These are phyloP conservation scores for Leishmania mexicana DNA, from an alignment of 208 protist species.

Conservation along the genomic window DNA sequence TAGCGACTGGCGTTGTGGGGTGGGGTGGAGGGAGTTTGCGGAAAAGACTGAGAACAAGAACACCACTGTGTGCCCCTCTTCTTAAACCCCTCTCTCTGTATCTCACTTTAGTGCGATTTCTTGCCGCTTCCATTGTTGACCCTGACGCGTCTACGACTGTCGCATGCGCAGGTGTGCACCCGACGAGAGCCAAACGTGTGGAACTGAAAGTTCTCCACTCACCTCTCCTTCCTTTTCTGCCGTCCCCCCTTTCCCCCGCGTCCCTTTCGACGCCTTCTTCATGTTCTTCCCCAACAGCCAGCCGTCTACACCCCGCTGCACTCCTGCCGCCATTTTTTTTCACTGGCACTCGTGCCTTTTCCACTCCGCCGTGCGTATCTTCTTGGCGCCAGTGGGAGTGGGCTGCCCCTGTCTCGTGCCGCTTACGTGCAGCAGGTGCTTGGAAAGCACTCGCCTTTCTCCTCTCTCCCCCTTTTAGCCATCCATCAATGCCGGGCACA, in stretches of 20 bases:
- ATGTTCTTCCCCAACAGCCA: background rate
- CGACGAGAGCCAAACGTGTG: background rate
- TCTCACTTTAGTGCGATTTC: too few species aligned
- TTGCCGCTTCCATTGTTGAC: background rate
- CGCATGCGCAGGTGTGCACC: background rate
- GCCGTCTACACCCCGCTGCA: background rate
- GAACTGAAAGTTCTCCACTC: background rate
- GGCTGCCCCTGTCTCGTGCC: background rate
- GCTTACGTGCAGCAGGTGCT: background rate
- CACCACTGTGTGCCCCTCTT: background rate
- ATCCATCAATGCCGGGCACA: background rate
- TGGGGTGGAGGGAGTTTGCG: background rate
- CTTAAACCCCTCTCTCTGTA: background rate
- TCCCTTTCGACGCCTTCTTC: background rate
- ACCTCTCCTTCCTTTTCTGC: background rate
- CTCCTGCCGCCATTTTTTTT: background rate
- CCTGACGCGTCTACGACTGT: background rate
- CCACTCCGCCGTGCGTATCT: background rate
- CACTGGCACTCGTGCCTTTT: background rate
- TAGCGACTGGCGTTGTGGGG: background rate
- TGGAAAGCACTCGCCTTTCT: background rate
- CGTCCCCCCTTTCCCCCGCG: background rate
- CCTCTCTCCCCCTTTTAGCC: background rate
- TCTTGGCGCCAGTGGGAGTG: background rate
- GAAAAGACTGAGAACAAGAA: background rate